These are phyloP conservation scores for Phytophthora podocarpi DNA, from an alignment of 352 stramenopile species.

Conservation along the genomic window DNA sequence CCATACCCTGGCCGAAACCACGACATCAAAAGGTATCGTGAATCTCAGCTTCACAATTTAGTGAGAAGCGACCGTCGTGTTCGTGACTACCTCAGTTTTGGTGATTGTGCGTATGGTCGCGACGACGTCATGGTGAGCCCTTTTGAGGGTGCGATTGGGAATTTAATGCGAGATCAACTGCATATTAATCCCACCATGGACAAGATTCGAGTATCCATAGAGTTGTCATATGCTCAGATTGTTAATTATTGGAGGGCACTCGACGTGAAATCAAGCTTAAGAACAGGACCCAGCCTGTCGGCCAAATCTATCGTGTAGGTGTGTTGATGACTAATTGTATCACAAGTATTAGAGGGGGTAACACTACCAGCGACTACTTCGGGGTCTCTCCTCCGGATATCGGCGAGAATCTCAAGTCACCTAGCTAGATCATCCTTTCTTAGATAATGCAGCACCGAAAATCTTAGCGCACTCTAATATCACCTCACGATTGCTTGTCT, in stretches of 20 bases:
- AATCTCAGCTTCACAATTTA: no score
- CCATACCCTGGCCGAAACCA: not conserved
- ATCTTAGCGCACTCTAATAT: constrained; percentile 3
- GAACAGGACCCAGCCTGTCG: not conserved
- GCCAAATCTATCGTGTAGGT: constrained; percentile 8
- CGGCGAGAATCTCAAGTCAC: not conserved
- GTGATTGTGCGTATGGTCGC: not conserved
- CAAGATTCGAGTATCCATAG: constrained; percentile 1
- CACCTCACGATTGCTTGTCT: not conserved
- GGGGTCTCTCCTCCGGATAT: not conserved
- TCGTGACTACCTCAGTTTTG: not conserved
- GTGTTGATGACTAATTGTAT: constrained; percentile 1
- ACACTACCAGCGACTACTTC: constrained; percentile 5
- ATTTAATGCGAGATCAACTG: not conserved
- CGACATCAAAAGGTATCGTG: constrained; percentile 3
- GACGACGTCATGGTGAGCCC: not conserved
- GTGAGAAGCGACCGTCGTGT: not conserved
- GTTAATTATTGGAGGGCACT: constrained; percentile 2
- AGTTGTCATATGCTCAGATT: constrained; percentile 5
- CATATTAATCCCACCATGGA: not conserved
- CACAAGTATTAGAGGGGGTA: not conserved
- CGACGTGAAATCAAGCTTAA: not conserved
- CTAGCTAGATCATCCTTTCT: not conserved
- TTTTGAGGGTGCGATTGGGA: not conserved
- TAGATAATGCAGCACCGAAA: not conserved